Percentiles rank a stretch among this genome's conserved stretches.
These are phyloP conservation scores for Diaporthe amygdali DNA, from an alignment of 2,329 filamentous ascomycete genomes.

Conservation along the genomic window DNA sequence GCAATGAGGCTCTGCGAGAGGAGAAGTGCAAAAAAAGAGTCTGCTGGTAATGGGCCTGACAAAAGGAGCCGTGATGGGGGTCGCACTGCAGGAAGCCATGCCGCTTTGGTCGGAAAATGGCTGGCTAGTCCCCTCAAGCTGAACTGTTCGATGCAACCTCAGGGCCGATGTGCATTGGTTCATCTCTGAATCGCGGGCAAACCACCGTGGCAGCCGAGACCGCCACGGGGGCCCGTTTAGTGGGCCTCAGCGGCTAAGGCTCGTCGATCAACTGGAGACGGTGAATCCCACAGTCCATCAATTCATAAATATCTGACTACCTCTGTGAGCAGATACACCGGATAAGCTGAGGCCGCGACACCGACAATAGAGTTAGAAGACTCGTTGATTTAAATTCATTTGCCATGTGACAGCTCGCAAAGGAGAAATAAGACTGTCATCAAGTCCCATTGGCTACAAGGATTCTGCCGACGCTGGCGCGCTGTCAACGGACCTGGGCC, in stretches of 20 bases:
- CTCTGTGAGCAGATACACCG: not conserved
- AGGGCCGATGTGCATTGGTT: not conserved
- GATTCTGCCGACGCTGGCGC: not conserved
- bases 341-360: not conserved
- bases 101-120: slow-evolving; percentile 19
- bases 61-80: slow-evolving; percentile 16
- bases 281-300: not conserved
- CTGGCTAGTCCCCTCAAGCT: not conserved
- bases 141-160: slow-evolving; percentile 6
- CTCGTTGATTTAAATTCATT: too few species aligned
- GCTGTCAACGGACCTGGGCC: not conserved
- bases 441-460: not conserved
- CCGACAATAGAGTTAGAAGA: not conserved
- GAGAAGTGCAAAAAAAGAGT: not conserved
- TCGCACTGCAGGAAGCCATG: slow-evolving; percentile 23
- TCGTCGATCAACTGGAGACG: not conserved
- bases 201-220: slow-evolving; percentile 1
- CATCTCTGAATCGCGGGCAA: not conserved
- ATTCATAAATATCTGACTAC: not conserved
- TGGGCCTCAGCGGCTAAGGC: slow-evolving; percentile 7
- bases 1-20: slow-evolving; percentile 11
- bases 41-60: not conserved
- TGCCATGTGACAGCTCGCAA: not conserved
- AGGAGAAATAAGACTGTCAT: not conserved
- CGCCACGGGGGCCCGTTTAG: not conserved